Base-by-base conservation (phyloP, 345 rosid species). In the Bruguiera parviflora region DNA sequence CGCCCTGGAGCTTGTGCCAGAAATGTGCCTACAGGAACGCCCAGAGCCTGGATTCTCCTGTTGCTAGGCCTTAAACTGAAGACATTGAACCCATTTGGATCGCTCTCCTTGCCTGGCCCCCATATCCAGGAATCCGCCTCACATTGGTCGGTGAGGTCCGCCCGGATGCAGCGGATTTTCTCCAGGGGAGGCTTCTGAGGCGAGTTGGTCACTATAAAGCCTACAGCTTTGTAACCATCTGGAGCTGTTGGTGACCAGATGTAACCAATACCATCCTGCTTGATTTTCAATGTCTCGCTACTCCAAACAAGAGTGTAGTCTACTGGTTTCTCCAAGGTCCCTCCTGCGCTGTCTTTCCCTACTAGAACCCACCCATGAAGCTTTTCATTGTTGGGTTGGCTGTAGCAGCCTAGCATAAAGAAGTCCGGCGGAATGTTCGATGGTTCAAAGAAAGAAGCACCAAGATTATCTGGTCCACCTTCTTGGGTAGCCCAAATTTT, bases 251-350 rank as follows among this genome's bases (percentile, higher is more conserved):
- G 98, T 11, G 81, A 80, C 98, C 98, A 94, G 52, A 91, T 15
- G n/a, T 81, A 94, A 1, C 84, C 89, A 24, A 63, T 4, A 1
- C 89, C 86, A 8, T 87, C 92, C 79, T 89, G 92, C 70, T 86
- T 84, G 67, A 88, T 83, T 29, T 80, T 79, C 65, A 74, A 21
- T 24, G 89, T 73, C 61, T 89, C 89, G 5, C 95, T 89, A 79
- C 80, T 89, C 88, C 87, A 91, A 55, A 89, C 82, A 49, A 94
- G 96, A 55, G 78, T 82, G 78, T 88, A 94, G 77, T 91, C 98
- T 4, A 78, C 3, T 13, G 98, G 98, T 27, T 72, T 75, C 43
- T 77, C 75, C 33, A 94, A 71, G 52, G 73, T 68, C 15, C 37
- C 76, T 35, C 21, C 58, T 4, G 78, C 59, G 2, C 68, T 76